Evolutionary conservation across 2,329 filamentous ascomycete genomes (phyloP).

Genomic region (Ophiostoma ulmi): DNA sequence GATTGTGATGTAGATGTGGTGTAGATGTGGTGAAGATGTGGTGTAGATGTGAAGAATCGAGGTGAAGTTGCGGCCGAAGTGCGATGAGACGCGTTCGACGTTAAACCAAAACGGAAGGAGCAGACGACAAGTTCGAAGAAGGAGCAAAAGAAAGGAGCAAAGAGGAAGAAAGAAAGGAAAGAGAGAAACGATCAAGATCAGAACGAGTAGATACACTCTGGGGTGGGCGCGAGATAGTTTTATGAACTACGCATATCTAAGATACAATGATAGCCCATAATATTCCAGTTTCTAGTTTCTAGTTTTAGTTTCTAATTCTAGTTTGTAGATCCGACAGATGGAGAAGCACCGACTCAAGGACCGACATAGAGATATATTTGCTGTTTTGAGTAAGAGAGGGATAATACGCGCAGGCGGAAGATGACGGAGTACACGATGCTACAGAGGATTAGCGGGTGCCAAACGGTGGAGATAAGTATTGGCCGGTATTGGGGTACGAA

Average conservation of each 20-base stretch:
- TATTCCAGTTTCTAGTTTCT: not conserved
- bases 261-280: not conserved
- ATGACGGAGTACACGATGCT: constrained; percentile 11
- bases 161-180: not conserved
- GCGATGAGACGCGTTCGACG: not conserved
- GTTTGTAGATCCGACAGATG: not conserved
- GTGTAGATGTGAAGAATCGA: not conserved
- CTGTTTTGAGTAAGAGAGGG: not conserved
- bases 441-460: not conserved
- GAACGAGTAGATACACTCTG: not conserved
- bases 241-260: not conserved
- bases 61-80: not conserved
- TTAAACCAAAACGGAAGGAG: not conserved
- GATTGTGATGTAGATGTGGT: not conserved
- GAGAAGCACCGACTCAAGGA: constrained; percentile 1
- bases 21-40: not conserved
- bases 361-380: not conserved
- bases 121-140: not conserved
- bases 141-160: not conserved
- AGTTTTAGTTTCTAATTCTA: not conserved
- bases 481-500: not conserved
- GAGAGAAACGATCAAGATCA: not conserved
- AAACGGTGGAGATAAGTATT: constrained; percentile 10
- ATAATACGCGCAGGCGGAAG: constrained; percentile 7
- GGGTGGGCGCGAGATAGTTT: constrained; percentile 10